Evolutionary conservation across 1,284 basidiomycete genomes (phyloP), one percentile per base, ranked within the genome.

Genomic region (Leccinum subrobustum): DNA sequence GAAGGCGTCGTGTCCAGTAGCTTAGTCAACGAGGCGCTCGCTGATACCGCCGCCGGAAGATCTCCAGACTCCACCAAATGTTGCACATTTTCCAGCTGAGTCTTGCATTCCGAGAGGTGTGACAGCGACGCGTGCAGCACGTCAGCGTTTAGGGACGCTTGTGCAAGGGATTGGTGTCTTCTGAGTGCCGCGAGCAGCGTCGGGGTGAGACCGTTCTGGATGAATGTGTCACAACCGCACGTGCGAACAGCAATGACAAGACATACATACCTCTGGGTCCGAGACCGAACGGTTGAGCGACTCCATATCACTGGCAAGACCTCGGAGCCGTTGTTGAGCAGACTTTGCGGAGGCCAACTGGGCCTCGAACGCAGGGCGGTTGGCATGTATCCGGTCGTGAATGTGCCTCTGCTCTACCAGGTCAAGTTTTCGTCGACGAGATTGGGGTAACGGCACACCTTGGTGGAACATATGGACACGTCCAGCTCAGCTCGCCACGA

Each of bases 401-500:
- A 93, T 85, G 64, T 77, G 77, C 70, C 77, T 77, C 91, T 91
- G 70, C 57, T 50, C 55, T 23, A 48, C 42, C 37, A 6, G 58
- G 56, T 65, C 44, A 60, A 25, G 56, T 57, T 29, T 35, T 3
- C 54, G 23, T 55, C 16, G 23, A 57, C 37, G 31, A 37, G 42
- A 60, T 54, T 59, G 50, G 47, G 52, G 35, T 31, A 48, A 47
- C 53, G 54, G 53, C 54, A 62, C 66, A 91, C 91, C 78, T 90
- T 88, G 7, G 88, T 90, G 23, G 78, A 75, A 35, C 76, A 74
- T 63, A 93, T 90, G 20, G 84, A 83, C 51, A 83, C 80, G 65
- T 92, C 84, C 25, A 93, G 79, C 69, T 92, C 89, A 1, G 74
- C 68, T 33, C 91, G 76, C 90, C 90, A 93, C 64, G 83, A 84